Percentiles rank a stretch among this genome's conserved stretches.
Evolutionary conservation across 2,329 filamentous ascomycete genomes (phyloP).

Genomic region (Alternaria sp.): DNA sequence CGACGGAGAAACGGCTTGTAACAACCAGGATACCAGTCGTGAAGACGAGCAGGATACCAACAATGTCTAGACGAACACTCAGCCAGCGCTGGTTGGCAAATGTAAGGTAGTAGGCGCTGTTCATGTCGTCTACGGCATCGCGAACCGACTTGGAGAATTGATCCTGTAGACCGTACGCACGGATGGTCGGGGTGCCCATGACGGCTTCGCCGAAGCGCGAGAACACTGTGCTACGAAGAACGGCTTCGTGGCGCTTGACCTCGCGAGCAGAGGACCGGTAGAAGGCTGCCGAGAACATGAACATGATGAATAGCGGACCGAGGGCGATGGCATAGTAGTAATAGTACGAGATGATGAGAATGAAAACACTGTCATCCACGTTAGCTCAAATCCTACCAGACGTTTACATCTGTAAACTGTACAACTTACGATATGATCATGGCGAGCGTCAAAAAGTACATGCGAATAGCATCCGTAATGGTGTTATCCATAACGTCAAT

Average conservation of each 20-base stretch:
- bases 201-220: conserved; percentile 91
- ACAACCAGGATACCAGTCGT: conserved; percentile 89
- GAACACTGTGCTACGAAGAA: conserved; percentile 87
- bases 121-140: conserved; percentile 85
- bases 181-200: conserved; percentile 82
- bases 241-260: conserved; percentile 91
- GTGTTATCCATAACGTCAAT: conserved; percentile 97
- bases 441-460: conserved; percentile 87
- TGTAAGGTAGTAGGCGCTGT: conserved; percentile 92
- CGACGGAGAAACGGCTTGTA: conserved; percentile 85
- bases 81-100: conserved; percentile 97
- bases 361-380: conserved; percentile 70
- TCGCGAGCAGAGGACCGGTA: conserved; percentile 92
- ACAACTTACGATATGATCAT: conserved; percentile 69
- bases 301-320: conserved; percentile 75
- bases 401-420: not conserved
- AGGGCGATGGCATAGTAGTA: conserved; percentile 82
- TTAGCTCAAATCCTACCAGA: conserved; percentile 6
- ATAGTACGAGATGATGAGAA: conserved; percentile 93
- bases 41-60: conserved; percentile 87
- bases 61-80: conserved; percentile 81
- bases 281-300: conserved; percentile 84
- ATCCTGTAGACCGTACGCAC: conserved; percentile 84
- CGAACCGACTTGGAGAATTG: conserved; percentile 77
- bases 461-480: conserved; percentile 86